Evolutionary conservation across 2,329 filamentous ascomycete species (phyloP).

Genomic region (Stromatinia cepivora): DNA sequence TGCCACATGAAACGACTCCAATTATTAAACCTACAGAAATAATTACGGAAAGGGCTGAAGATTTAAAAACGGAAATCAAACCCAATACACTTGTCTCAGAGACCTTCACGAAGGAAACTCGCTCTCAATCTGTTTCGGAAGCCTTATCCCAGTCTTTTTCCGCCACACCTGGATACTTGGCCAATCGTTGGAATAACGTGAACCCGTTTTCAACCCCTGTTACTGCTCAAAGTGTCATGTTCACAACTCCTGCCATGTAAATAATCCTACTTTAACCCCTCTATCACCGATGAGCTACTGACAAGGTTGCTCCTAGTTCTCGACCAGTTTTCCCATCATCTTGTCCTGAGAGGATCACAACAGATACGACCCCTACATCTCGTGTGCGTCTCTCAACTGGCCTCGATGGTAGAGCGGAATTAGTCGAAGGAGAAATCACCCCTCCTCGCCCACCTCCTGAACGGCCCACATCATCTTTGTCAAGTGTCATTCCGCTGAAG

Average conservation of each 20-base stretch:
- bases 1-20: background rate
- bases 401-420: constrained; percentile 85
- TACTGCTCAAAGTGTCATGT: constrained; percentile 39
- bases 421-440: constrained; percentile 67
- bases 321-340: constrained; percentile 35
- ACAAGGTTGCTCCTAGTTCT: constrained; percentile 29
- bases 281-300: background rate
- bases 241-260: constrained; percentile 49
- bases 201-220: constrained; percentile 54
- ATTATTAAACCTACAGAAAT: constrained; percentile 1
- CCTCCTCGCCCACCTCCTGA: constrained; percentile 60
- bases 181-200: constrained; percentile 57
- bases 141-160: constrained; percentile 36
- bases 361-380: constrained; percentile 32
- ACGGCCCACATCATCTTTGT: constrained; percentile 48
- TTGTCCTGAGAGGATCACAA: constrained; percentile 37
- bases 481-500: constrained; percentile 41
- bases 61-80: background rate
- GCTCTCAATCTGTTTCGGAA: constrained; percentile 29
- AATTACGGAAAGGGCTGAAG: background rate
- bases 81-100: background rate
- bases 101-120: constrained; percentile 23
- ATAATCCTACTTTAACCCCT: constrained; percentile 25
- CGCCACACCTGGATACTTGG: constrained; percentile 40
- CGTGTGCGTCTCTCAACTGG: constrained; percentile 76